Percentiles rank a stretch among this genome's conserved stretches.
These are phyloP conservation scores for Pisolithus sp. DNA, from an alignment of 768 basidiomycete species.

Conservation along the genomic window DNA sequence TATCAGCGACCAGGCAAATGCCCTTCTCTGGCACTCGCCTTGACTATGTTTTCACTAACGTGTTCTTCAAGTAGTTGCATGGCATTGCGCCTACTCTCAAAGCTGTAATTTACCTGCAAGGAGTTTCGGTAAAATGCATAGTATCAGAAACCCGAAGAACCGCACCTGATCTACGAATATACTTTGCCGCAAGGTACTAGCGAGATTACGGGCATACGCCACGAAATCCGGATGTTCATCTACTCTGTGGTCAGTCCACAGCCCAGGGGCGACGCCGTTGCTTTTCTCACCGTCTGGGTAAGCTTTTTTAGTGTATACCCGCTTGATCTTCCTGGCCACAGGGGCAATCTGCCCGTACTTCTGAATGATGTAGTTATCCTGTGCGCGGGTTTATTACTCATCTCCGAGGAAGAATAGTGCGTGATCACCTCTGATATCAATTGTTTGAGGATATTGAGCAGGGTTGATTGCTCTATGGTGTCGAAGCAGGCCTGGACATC, in stretches of 20 bases:
- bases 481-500: conserved; percentile 97
- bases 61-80: conserved; percentile 80
- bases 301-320: conserved; percentile 55
- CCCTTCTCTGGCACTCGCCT: conserved; percentile 37
- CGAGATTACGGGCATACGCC: conserved; percentile 60
- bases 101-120: conserved; percentile 46
- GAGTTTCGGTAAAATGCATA: background rate
- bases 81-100: conserved; percentile 49
- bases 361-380: conserved; percentile 73
- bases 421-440: conserved; percentile 62
- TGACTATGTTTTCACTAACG: conserved; percentile 88
- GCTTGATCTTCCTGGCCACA: conserved; percentile 48
- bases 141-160: background rate
- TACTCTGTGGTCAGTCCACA: conserved; percentile 21
- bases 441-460: conserved; percentile 68
- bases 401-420: background rate
- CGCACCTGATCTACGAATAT: conserved; percentile 82
- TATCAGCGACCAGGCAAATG: background rate
- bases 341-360: conserved; percentile 62
- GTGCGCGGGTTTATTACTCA: conserved; percentile 1
- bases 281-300: conserved; percentile 51
- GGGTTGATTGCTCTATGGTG: conserved; percentile 83
- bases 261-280: background rate
- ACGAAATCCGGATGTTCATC: conserved; percentile 76
- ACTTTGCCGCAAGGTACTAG: conserved; percentile 58